Evolutionary conservation across 352 stramenopile species (phyloP), one percentile per base, ranked within the genome.

Genomic region (Globisporangium camurandrum): DNA sequence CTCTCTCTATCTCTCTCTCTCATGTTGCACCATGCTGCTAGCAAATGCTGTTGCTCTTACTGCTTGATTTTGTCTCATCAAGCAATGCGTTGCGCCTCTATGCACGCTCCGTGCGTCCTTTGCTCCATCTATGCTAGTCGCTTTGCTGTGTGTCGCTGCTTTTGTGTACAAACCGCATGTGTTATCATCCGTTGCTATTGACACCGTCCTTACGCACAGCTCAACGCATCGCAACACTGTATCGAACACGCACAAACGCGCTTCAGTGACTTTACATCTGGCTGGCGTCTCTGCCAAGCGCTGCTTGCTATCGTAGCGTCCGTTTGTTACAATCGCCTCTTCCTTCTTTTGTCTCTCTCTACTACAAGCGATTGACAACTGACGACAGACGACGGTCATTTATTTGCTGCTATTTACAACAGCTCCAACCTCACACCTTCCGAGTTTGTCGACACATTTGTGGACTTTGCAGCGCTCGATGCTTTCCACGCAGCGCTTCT

Each of bases 191-290:
- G n/a, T n/a, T n/a, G n/a, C n/a, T n/a, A n/a, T n/a, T n/a, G n/a
- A n/a, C n/a, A n/a, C n/a, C n/a, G n/a, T n/a, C n/a, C n/a, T n/a
- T n/a, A n/a, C n/a, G 14, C 24, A 17, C 33, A 56, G 49, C 4
- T 46, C 30, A 53, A 47, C 22, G 47, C 57, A 14, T 4, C 6
- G 8, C n/a, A 11, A 20, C 47, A 49, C 10, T n/a, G n/a, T n/a
- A n/a, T n/a, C 14, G 19, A 33, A 1, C 34, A 3, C 11, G 54
- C 44, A 0, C 66, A 80, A 16, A 38, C 17, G 2, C 40, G 55
- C 37, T 79, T 84, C 47, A 78, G 71, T 44, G 54, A 69, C 42
- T 84, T 75, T 58, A 84, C 71, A 0, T 70, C 67, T 2, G 57
- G 67, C 2, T 78, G 63, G 64, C 74, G 70, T 38, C 36, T 78